Percentiles rank a stretch among this genome's conserved stretches.
Conservation (phyloP, 139 green algal species). For the Chlamydomonas incerta region DNA sequence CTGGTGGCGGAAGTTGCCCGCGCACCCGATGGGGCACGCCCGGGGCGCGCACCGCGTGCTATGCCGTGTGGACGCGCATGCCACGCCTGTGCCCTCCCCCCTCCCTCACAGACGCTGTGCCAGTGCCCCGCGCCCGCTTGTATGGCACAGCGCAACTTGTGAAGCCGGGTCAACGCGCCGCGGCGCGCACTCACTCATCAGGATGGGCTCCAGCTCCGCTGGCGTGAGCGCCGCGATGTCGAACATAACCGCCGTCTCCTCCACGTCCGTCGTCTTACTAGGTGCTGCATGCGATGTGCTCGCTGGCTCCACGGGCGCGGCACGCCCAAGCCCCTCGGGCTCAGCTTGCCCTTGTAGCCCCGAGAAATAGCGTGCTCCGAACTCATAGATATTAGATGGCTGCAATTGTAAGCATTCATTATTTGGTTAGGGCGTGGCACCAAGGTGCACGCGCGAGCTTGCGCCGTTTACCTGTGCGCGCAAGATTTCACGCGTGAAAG, state of each 20-base stretch:
- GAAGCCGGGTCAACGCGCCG: too few species aligned
- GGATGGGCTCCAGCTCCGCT: constrained; percentile 54
- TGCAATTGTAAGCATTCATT: constrained; percentile 34
- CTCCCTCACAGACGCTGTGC: too few species aligned
- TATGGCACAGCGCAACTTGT: too few species aligned
- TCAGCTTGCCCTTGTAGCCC: constrained; percentile 45
- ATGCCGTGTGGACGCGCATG: too few species aligned
- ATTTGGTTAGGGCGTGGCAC: too few species aligned
- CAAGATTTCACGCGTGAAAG: constrained; percentile 75
- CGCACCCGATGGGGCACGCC: too few species aligned
- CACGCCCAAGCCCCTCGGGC: background rate
- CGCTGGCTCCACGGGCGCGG: background rate
- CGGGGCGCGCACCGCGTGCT: too few species aligned
- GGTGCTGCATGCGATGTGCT: constrained; percentile 1
- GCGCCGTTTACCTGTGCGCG: constrained; percentile 54
- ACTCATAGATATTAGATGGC: constrained; percentile 82
- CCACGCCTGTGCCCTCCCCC: too few species aligned
- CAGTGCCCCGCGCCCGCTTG: too few species aligned
- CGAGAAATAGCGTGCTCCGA: constrained; percentile 76
- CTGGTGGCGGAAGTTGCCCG: too few species aligned
- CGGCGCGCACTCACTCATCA: constrained; percentile 47
- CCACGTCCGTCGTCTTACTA: constrained; percentile 3
- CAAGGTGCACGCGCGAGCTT: too few species aligned
- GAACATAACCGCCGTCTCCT: constrained; percentile 29
- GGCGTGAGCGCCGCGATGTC: constrained; percentile 44